Conservation (phyloP, 2,329 filamentous ascomycete species). For the Coniella lustricola region DNA sequence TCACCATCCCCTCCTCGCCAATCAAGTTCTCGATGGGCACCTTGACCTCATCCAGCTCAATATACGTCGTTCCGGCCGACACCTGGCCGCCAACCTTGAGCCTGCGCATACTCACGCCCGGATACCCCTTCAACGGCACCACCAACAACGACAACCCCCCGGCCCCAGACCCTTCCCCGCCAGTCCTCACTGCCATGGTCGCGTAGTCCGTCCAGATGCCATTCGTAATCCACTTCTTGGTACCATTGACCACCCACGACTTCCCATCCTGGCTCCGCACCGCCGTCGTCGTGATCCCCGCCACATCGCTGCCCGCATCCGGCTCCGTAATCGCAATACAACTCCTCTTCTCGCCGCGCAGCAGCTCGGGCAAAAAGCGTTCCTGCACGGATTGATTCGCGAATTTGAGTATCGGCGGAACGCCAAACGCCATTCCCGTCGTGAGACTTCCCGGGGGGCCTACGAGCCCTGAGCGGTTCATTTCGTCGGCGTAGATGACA, state of each 20-base stretch:
- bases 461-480: slow-evolving; percentile 56
- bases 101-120: slow-evolving; percentile 61
- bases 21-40: slow-evolving; percentile 66
- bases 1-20: slow-evolving; percentile 50
- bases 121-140: slow-evolving; percentile 60
- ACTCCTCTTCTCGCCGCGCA: slow-evolving; percentile 57
- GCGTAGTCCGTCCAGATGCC: slow-evolving; percentile 41
- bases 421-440: slow-evolving; percentile 64
- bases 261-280: slow-evolving; percentile 55
- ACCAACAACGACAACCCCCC: slow-evolving; percentile 59
- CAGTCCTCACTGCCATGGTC: slow-evolving; percentile 68
- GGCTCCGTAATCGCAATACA: slow-evolving; percentile 79
- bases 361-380: slow-evolving; percentile 58
- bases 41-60: slow-evolving; percentile 67
- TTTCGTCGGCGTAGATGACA: slow-evolving; percentile 65
- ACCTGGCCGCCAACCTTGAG: slow-evolving; percentile 61
- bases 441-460: slow-evolving; percentile 61
- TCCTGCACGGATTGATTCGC: slow-evolving; percentile 56
- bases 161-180: slow-evolving; percentile 49
- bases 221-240: slow-evolving; percentile 59
- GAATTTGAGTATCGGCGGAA: slow-evolving; percentile 66
- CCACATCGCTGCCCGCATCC: slow-evolving; percentile 65
- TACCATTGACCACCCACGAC: slow-evolving; percentile 65
- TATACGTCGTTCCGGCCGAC: slow-evolving; percentile 64
- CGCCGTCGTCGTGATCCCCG: slow-evolving; percentile 64